Evolutionary conservation across 306 rosid species (phyloP).

Genomic region (Cotoneaster glaucophyllus): DNA sequence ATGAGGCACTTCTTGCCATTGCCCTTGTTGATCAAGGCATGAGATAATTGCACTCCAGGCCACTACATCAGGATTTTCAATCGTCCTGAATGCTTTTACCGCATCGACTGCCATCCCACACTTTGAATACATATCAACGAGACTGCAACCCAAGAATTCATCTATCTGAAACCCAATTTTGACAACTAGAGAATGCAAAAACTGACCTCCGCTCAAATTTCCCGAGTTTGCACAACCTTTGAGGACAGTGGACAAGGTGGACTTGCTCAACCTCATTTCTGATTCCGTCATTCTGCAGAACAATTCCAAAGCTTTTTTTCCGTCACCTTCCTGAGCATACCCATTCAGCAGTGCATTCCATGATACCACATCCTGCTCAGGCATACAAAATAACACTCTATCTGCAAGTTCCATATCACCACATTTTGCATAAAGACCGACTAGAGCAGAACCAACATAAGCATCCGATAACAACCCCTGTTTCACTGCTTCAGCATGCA

Average conservation of each 20-base stretch:
- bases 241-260: constrained; percentile 27
- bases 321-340: constrained; percentile 29
- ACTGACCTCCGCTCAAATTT: constrained; percentile 26
- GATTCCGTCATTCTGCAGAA: constrained; percentile 25
- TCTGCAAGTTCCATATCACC: constrained; percentile 30
- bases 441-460: constrained; percentile 34
- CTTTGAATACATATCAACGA: constrained; percentile 34
- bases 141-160: constrained; percentile 29
- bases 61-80: constrained; percentile 33
- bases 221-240: constrained; percentile 28
- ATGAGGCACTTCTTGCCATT: constrained; percentile 18
- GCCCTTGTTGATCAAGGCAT: constrained; percentile 38
- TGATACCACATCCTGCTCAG: constrained; percentile 34
- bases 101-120: constrained; percentile 30
- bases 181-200: constrained; percentile 23
- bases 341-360: constrained; percentile 42
- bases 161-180: constrained; percentile 25
- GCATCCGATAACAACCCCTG: constrained; percentile 19
- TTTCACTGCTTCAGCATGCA: constrained; percentile 38
- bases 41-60: constrained; percentile 35
- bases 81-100: constrained; percentile 21
- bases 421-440: constrained; percentile 36
- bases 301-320: constrained; percentile 15
- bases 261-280: constrained; percentile 23
- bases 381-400: constrained; percentile 27